These are phyloP conservation scores for Poa annua DNA, from an alignment of 176 grass and related monocot genomes.

Conservation along the genomic window DNA sequence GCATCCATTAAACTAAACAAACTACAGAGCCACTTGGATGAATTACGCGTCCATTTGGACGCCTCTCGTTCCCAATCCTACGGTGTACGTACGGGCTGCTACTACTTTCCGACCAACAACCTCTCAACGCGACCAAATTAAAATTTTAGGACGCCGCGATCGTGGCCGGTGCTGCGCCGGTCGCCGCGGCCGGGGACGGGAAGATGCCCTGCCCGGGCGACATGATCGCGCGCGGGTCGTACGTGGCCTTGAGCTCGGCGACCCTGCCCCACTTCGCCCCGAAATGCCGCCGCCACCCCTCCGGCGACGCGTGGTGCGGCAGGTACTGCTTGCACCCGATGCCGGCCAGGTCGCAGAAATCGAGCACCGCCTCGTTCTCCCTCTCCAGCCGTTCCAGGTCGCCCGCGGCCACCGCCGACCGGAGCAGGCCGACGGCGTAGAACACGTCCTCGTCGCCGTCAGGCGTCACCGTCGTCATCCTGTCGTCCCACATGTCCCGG, in stretches of 20 bases:
- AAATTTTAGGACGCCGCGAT: not conserved
- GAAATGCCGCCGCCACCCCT: conserved; percentile 51
- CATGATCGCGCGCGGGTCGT: conserved; percentile 44
- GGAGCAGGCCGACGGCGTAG: conserved; percentile 50
- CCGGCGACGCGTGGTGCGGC: conserved; percentile 39
- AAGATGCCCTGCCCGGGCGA: conserved; percentile 52
- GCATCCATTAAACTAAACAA: not conserved
- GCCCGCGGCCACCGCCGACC: conserved; percentile 13
- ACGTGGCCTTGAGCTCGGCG: conserved; percentile 43
- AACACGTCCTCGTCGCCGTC: conserved; percentile 48
- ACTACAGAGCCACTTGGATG: not conserved
- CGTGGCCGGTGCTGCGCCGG: not conserved
- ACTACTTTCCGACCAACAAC: not conserved
- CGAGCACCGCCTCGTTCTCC: conserved; percentile 41
- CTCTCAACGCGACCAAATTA: not conserved
- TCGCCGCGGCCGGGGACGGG: not conserved
- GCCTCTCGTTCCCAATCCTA: not conserved
- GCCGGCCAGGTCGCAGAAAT: conserved; percentile 27
- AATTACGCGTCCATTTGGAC: not conserved
- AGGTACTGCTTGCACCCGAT: conserved; percentile 54
- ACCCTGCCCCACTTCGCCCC: conserved; percentile 46
- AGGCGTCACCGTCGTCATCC: conserved; percentile 43
- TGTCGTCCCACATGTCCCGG: conserved; percentile 44
- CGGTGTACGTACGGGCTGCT: no score
- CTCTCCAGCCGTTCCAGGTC: conserved; percentile 42